A percentile compares a stretch with the other conserved stretches of the same genome.
Evolutionary conservation across 129 eudicot genomes (phyloP).

Genomic region (Gnaphalium uliginosum): DNA sequence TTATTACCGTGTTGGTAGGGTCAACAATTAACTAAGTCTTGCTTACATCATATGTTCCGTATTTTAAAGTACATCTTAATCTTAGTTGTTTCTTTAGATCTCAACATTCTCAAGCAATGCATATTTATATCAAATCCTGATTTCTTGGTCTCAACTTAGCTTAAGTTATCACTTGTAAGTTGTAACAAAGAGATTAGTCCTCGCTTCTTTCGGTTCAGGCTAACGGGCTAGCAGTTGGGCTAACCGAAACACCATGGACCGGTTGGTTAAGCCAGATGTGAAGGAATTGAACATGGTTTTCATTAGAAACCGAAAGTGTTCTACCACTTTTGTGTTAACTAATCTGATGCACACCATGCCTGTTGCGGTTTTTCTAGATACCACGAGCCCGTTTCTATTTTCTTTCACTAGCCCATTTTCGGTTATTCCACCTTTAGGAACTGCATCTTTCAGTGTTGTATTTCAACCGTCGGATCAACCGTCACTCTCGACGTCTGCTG

Average conservation of each 20-base stretch:
- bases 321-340: constrained; percentile 47
- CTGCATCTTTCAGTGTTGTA: constrained; percentile 47
- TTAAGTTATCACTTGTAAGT: background rate
- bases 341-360: constrained; percentile 84
- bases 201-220: background rate
- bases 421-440: constrained; percentile 59
- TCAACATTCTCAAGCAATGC: background rate
- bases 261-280: constrained; percentile 57
- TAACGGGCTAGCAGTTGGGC: background rate
- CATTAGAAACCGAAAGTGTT: constrained; percentile 42
- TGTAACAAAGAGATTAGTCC: background rate
- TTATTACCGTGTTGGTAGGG: constrained; percentile 36
- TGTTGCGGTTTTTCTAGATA: constrained; percentile 59
- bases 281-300: constrained; percentile 45
- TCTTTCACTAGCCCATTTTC: constrained; percentile 38
- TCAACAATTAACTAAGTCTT: constrained; percentile 34
- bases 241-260: constrained; percentile 48
- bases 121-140: constrained; percentile 10
- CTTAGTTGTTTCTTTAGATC: background rate
- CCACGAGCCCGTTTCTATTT: constrained; percentile 50
- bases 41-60: constrained; percentile 32
- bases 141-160: background rate
- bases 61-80: background rate
- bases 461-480: constrained; percentile 42
- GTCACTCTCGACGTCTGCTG: constrained; percentile 40